Conservation (phyloP, 1,139 yeast species). For the Lodderomyces metapsilosis region DNA sequence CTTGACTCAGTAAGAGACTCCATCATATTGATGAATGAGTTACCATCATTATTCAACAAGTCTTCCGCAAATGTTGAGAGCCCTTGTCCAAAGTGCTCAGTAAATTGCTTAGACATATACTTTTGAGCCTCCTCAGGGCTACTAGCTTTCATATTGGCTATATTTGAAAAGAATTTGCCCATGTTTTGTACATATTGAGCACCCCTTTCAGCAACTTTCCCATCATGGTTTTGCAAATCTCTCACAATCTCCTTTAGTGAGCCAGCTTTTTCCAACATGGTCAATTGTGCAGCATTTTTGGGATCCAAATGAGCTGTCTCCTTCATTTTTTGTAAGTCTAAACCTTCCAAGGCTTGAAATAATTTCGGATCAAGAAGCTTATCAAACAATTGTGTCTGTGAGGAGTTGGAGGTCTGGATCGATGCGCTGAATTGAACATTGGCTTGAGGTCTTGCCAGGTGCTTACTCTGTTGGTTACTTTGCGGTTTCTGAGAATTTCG, state of each 20-base stretch:
- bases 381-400: constrained; percentile 19
- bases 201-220: constrained; percentile 28
- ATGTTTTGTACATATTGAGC: constrained; percentile 28
- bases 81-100: constrained; percentile 30
- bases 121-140: constrained; percentile 10
- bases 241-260: constrained; percentile 29
- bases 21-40: constrained; percentile 72
- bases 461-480: not conserved
- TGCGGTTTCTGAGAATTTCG: not conserved
- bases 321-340: constrained; percentile 29
- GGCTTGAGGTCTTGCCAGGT: not conserved
- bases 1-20: constrained; percentile 67
- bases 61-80: constrained; percentile 74
- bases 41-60: constrained; percentile 70
- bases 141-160: constrained; percentile 12
- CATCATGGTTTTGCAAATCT: constrained; percentile 28
- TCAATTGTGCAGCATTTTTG: constrained; percentile 19
- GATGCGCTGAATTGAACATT: constrained; percentile 7
- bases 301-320: constrained; percentile 19
- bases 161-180: constrained; percentile 22
- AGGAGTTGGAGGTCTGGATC: constrained; percentile 6
- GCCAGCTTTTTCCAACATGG: constrained; percentile 28
- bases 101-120: constrained; percentile 9
- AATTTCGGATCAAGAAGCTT: constrained; percentile 32
- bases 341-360: constrained; percentile 27